Conservation (phyloP, 306 rosid species). For the Vigna trinervia region DNA sequence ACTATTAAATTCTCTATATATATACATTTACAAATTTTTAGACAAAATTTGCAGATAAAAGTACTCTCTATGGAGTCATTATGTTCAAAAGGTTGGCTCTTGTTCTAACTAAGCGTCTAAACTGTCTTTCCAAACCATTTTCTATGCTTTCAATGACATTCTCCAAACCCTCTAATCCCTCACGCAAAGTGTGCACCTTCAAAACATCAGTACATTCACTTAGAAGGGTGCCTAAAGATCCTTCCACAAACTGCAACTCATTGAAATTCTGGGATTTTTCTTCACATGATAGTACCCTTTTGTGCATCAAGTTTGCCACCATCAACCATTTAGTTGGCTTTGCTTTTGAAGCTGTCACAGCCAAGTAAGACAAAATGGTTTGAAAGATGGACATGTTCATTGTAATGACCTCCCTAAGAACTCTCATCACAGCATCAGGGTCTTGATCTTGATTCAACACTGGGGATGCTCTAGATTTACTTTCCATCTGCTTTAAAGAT, state of each 20-base stretch:
- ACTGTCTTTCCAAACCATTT: slow-evolving; percentile 55
- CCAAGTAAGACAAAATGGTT: slow-evolving; percentile 51
- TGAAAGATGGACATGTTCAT: slow-evolving; percentile 52
- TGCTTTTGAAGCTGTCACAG: slow-evolving; percentile 41
- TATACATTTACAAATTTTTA: slow-evolving; percentile 20
- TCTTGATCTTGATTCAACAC: slow-evolving; percentile 44
- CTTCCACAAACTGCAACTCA: slow-evolving; percentile 57
- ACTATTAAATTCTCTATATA: neutral
- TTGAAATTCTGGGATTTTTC: slow-evolving; percentile 30
- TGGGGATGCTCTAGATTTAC: slow-evolving; percentile 44
- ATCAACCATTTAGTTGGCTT: slow-evolving; percentile 50
- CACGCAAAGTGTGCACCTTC: slow-evolving; percentile 45
- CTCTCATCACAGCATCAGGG: slow-evolving; percentile 39
- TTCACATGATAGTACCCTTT: slow-evolving; percentile 49
- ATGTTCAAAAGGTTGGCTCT: slow-evolving; percentile 70
- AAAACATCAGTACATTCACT: slow-evolving; percentile 32
- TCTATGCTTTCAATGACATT: slow-evolving; percentile 57
- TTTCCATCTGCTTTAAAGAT: slow-evolving; percentile 51
- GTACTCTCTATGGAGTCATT: slow-evolving; percentile 43
- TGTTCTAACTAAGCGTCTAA: slow-evolving; percentile 61
- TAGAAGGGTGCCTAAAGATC: slow-evolving; percentile 38
- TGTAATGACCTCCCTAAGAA: slow-evolving; percentile 49
- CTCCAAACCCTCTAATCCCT: slow-evolving; percentile 58
- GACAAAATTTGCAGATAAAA: slow-evolving; percentile 25
- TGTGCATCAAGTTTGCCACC: slow-evolving; percentile 57